phyloP scores from a whole-genome alignment of 495 filamentous ascomycete species.

The Aspergillus panamensis region DNA sequence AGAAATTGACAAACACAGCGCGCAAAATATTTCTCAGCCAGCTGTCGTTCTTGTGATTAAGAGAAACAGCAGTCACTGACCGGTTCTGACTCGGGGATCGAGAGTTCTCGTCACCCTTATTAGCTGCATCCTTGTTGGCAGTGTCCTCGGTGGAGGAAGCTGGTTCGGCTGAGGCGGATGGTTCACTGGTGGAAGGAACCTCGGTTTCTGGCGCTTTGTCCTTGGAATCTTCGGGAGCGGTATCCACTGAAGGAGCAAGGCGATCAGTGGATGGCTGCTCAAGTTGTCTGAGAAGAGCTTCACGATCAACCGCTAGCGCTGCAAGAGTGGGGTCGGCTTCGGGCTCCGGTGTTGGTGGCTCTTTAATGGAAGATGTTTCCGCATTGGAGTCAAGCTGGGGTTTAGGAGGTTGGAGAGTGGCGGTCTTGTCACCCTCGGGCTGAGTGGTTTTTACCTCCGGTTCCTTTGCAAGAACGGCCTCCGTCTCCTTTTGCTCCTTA shows the following conservation, averaged over 20 bases:
- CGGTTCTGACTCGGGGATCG: conserved; percentile 42
- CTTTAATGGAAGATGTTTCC: not conserved
- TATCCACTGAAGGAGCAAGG: conserved; percentile 15
- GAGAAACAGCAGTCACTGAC: conserved; percentile 45
- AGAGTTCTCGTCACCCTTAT: conserved; percentile 36
- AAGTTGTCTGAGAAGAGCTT: conserved; percentile 36
- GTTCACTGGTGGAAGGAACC: conserved; percentile 3
- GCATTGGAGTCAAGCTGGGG: conserved; percentile 19
- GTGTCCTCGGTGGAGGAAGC: conserved; percentile 13
- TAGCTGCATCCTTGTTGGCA: conserved; percentile 21
- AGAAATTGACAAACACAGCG: conserved; percentile 41
- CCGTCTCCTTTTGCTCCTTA: conserved; percentile 17
- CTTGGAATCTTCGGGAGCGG: conserved; percentile 18
- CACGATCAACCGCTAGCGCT: conserved; percentile 38
- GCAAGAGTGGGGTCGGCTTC: conserved; percentile 40
- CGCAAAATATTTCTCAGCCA: conserved; percentile 47
- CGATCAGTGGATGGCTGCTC: conserved; percentile 35
- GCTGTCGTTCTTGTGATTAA: conserved; percentile 40
- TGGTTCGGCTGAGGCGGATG: conserved; percentile 20
- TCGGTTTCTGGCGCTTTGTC: conserved; percentile 13
- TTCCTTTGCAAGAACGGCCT: conserved; percentile 10
- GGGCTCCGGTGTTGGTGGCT: conserved; percentile 23
- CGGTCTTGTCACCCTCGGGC: conserved; percentile 21
- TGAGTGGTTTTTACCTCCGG: conserved; percentile 13
- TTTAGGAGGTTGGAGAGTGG: conserved; percentile 13